phyloP scores from a whole-genome alignment of 2,329 filamentous ascomycete genomes.

The Geosmithia flava region DNA sequence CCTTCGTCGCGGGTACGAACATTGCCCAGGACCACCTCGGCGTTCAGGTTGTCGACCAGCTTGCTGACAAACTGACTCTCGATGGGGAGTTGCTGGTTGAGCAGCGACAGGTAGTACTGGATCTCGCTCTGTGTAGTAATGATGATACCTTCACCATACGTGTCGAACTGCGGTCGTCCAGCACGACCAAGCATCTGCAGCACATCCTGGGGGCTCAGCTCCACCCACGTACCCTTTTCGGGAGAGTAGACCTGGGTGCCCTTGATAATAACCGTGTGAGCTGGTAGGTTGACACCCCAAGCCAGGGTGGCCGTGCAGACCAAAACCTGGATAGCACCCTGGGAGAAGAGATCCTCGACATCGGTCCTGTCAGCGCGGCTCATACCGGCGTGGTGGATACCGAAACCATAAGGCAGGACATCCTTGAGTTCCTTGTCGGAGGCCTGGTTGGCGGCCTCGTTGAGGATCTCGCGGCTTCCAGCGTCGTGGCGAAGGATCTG shows the following conservation, averaged over 20 bases:
- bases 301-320: slow-evolving; percentile 97
- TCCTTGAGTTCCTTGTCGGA: slow-evolving; percentile 86
- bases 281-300: slow-evolving; percentile 97
- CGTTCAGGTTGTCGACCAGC: slow-evolving; percentile 90
- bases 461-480: slow-evolving; percentile 77
- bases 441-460: slow-evolving; percentile 71
- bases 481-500: slow-evolving; percentile 91
- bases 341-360: slow-evolving; percentile 87
- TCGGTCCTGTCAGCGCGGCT: slow-evolving; percentile 87
- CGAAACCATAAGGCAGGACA: slow-evolving; percentile 88
- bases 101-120: slow-evolving; percentile 89
- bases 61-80: slow-evolving; percentile 93
- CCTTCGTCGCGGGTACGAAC: slow-evolving; percentile 85
- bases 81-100: slow-evolving; percentile 96
- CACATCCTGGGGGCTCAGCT: slow-evolving; percentile 93
- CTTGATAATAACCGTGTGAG: slow-evolving; percentile 98
- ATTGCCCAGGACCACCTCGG: slow-evolving; percentile 90
- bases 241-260: slow-evolving; percentile 96
- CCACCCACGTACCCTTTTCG: slow-evolving; percentile 97
- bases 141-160: slow-evolving; percentile 96
- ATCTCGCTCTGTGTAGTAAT: slow-evolving; percentile 93
- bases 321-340: slow-evolving; percentile 85
- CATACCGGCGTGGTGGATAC: slow-evolving; percentile 98
- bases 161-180: slow-evolving; percentile 91
- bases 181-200: slow-evolving; percentile 98